Percentiles rank a stretch among this genome's conserved stretches.
Conservation (phyloP, 805 yeast species). For the Kazachstania kunashirensis region DNA sequence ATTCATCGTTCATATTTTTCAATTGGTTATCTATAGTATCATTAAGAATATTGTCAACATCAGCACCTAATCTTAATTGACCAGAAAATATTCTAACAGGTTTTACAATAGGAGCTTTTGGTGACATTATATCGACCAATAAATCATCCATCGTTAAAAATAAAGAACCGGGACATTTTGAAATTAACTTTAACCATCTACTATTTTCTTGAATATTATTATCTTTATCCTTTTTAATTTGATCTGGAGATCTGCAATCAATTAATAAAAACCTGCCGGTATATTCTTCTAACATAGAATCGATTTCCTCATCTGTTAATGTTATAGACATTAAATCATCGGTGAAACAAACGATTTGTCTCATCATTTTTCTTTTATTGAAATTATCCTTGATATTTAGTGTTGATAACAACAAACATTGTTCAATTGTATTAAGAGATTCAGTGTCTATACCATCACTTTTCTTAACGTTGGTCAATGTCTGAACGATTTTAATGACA, state of each 20-base stretch:
- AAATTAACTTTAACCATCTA: conserved; percentile 16
- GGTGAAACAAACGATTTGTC: conserved; percentile 22
- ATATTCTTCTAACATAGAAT: conserved; percentile 15
- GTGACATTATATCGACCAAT: conserved; percentile 10
- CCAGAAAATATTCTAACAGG: conserved; percentile 28
- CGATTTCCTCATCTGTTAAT: conserved; percentile 18
- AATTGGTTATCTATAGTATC: background rate
- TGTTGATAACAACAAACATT: conserved; percentile 18
- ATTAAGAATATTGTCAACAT: conserved; percentile 4
- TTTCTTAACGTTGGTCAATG: conserved; percentile 5
- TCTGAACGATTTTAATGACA: conserved; percentile 6
- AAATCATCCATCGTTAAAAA: conserved; percentile 14
- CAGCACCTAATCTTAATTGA: conserved; percentile 22
- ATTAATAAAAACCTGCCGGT: conserved; percentile 15
- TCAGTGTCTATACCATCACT: conserved; percentile 1
- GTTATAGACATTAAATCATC: conserved; percentile 20
- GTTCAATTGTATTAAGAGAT: conserved; percentile 10
- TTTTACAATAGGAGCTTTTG: conserved; percentile 15
- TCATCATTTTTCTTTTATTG: conserved; percentile 15
- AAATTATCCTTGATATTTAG: conserved; percentile 19
- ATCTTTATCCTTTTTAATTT: conserved; percentile 1
- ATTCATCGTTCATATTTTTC: conserved; percentile 20
- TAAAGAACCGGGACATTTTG: conserved; percentile 12
- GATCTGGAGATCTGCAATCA: conserved; percentile 11
- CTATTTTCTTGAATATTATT: conserved; percentile 1